phyloP scores from a whole-genome alignment of 2,329 filamentous ascomycete species.

The Claviceps cyperi region DNA sequence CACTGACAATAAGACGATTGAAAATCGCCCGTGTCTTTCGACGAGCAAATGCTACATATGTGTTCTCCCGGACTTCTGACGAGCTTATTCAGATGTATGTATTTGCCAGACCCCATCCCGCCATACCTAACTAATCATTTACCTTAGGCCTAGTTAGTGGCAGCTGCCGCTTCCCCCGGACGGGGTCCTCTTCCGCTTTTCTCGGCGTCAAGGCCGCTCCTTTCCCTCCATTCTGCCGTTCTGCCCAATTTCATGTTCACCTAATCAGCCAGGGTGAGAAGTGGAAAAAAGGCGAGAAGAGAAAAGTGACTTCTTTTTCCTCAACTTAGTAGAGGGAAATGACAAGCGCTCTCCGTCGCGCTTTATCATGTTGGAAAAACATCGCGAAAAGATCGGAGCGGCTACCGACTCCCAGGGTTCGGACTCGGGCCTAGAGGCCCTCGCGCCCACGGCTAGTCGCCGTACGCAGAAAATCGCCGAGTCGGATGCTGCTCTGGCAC shows the following conservation, averaged over 20 bases:
- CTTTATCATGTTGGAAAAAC: background rate
- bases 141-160: no score
- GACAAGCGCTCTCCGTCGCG: background rate
- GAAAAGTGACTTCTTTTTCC: background rate
- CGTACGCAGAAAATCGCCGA: constrained; percentile 4
- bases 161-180: no score
- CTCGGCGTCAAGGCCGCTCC: background rate
- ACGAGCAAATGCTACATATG: no score
- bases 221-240: background rate
- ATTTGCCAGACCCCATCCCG: background rate
- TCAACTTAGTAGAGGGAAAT: background rate
- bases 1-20: no score
- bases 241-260: background rate
- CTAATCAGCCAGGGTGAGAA: no score
- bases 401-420: background rate
- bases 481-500: constrained; percentile 4
- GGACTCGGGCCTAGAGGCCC: constrained; percentile 2
- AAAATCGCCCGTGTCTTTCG: no score
- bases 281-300: background rate
- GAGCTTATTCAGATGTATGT: no score
- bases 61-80: no score
- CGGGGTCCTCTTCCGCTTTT: background rate
- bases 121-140: no score
- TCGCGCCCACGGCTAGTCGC: constrained; percentile 2
- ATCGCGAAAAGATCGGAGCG: background rate